A percentile compares a stretch with the other conserved stretches of the same genome.
phyloP scores from a whole-genome alignment of 2,329 filamentous ascomycete genomes.

The Colletotrichum spaethianum region DNA sequence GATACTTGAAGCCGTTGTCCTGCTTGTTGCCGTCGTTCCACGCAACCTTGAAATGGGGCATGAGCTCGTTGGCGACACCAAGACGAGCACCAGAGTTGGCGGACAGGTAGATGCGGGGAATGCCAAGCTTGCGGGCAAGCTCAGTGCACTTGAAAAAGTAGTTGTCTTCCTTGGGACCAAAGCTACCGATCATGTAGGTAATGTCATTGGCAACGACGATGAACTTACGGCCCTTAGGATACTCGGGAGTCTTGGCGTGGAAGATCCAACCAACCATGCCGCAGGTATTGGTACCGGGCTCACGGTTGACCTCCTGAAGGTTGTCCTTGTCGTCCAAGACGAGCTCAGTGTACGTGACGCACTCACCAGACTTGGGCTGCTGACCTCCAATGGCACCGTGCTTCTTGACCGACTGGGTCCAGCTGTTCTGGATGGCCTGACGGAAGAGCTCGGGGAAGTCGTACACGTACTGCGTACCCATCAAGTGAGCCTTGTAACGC shows the following conservation, averaged over 20 bases:
- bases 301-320: constrained; percentile 91
- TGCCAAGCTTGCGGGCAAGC: constrained; percentile 91
- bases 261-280: constrained; percentile 99
- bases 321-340: constrained; percentile 95
- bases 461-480: constrained; percentile 99
- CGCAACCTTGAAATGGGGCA: constrained; percentile 96
- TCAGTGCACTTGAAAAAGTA: constrained; percentile 99
- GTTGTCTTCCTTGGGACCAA: constrained; percentile 94
- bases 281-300: constrained; percentile 94
- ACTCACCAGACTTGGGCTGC: constrained; percentile 88
- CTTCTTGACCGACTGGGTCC: constrained; percentile 82
- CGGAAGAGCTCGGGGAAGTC: constrained; percentile 99
- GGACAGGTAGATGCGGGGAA: constrained; percentile 97
- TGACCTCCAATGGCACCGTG: constrained; percentile 82
- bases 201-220: constrained; percentile 99
- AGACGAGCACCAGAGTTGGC: constrained; percentile 99
- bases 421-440: constrained; percentile 96
- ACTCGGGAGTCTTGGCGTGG: constrained; percentile 94
- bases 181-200: constrained; percentile 98
- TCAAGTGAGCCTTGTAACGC: constrained; percentile 98
- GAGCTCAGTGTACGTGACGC: constrained; percentile 93
- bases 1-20: constrained; percentile 94
- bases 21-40: constrained; percentile 91
- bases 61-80: constrained; percentile 95
- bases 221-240: constrained; percentile 91